Conservation (phyloP, 345 rosid genomes). For the Citrus medica region DNA sequence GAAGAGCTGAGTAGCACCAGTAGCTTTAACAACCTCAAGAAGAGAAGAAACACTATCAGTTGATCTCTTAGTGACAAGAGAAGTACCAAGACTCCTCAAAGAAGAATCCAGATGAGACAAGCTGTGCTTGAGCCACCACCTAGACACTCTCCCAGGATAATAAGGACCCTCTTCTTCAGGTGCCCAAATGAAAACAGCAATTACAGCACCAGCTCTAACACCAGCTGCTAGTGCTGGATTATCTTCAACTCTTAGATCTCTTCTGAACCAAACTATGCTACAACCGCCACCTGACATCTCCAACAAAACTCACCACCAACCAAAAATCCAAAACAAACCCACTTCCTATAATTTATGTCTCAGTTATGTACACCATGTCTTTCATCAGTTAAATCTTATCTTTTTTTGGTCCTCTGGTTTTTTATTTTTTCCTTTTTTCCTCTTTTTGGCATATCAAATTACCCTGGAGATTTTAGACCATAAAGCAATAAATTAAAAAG, state of each 20-base stretch:
- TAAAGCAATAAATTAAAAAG: background rate
- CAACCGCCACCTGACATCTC: conserved; percentile 80
- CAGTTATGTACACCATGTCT: conserved; percentile 15
- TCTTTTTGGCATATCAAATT: too few species aligned
- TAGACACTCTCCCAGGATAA: conserved; percentile 91
- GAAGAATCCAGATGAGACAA: conserved; percentile 88
- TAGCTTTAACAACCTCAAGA: conserved; percentile 73
- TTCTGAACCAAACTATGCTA: conserved; percentile 96
- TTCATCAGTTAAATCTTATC: conserved; percentile 14
- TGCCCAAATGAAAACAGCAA: conserved; percentile 84
- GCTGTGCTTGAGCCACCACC: conserved; percentile 99
- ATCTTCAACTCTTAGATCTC: conserved; percentile 98
- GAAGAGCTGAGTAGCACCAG: conserved; percentile 92
- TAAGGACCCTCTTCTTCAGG: conserved; percentile 94
- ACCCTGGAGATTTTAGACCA: background rate
- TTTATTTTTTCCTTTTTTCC: too few species aligned
- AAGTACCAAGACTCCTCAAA: conserved; percentile 81
- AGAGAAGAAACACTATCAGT: conserved; percentile 78
- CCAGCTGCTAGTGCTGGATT: conserved; percentile 93
- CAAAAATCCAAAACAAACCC: conserved; percentile 14
- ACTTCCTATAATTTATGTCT: conserved; percentile 8
- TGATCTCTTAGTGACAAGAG: conserved; percentile 83
- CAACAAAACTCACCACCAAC: conserved; percentile 23
- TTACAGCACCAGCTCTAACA: conserved; percentile 82
- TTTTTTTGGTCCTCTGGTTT: background rate